Conservation (phyloP, 352 stramenopile genomes). For the Ochromonadaceae sp. region DNA sequence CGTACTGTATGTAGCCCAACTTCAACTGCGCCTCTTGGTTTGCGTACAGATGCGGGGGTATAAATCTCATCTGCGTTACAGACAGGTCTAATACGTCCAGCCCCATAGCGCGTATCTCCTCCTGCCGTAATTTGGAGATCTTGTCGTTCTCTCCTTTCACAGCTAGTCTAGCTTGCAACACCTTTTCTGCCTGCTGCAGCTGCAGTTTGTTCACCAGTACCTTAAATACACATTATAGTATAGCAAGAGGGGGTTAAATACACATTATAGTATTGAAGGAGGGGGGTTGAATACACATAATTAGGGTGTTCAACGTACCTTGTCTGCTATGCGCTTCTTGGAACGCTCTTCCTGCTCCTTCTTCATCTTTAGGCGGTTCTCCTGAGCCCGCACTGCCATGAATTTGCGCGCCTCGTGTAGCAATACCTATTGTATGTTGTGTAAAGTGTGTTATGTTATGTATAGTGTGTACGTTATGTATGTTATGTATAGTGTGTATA, state of each 20-base stretch:
- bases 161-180: not conserved
- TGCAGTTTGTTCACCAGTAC: conserved; percentile 8
- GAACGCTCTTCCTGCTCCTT: conserved; percentile 10
- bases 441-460: too few species aligned
- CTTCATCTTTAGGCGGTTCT: conserved; percentile 13
- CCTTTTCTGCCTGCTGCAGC: not conserved
- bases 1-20: not conserved
- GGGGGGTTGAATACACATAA: too few species aligned
- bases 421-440: not conserved
- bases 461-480: too few species aligned
- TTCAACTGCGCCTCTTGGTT: not conserved
- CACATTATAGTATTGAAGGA: too few species aligned
- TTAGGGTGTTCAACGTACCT: too few species aligned
- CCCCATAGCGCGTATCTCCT: not conserved
- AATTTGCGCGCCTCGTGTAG: not conserved
- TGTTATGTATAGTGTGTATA: too few species aligned
- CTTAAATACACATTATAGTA: too few species aligned
- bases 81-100: not conserved
- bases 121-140: not conserved
- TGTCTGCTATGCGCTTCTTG: conserved; percentile 6
- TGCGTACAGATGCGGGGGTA: not conserved
- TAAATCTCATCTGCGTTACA: not conserved
- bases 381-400: not conserved
- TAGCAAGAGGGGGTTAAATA: too few species aligned
- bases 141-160: not conserved